A percentile compares a stretch with the other conserved stretches of the same genome.
These are phyloP conservation scores for Ustilago lituana DNA, from an alignment of 1,284 basidiomycete genomes.

Conservation along the genomic window DNA sequence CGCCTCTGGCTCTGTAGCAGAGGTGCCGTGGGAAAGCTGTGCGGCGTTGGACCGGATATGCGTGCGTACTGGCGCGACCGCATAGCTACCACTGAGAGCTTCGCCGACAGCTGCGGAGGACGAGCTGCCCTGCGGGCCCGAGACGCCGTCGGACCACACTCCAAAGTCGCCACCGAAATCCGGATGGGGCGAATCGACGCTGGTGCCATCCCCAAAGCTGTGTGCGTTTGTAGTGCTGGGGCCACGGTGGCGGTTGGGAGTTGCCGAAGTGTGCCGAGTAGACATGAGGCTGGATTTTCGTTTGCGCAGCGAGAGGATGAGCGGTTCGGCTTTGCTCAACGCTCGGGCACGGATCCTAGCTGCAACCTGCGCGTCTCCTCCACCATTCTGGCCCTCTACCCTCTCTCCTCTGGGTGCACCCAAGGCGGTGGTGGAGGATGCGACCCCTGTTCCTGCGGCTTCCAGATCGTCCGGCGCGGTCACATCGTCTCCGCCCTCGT, in stretches of 20 bases:
- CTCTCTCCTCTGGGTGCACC: constrained; percentile 7
- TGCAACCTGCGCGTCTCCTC: not conserved
- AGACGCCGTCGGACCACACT: constrained; percentile 36
- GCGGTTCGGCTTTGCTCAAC: constrained; percentile 37
- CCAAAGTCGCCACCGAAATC: constrained; percentile 9
- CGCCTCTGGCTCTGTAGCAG: no score
- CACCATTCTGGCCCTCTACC: not conserved
- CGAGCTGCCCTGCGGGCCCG: constrained; percentile 28
- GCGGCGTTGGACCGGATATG: not conserved
- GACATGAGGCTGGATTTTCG: constrained; percentile 38
- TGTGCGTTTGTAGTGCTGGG: not conserved
- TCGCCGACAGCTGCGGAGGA: constrained; percentile 34
- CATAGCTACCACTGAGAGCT: constrained; percentile 27
- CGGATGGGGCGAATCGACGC: not conserved
- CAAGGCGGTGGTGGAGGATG: constrained; percentile 21
- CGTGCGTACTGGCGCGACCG: constrained; percentile 26
- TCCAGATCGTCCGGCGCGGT: constrained; percentile 34
- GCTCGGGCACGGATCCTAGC: constrained; percentile 19
- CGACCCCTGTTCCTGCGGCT: constrained; percentile 10
- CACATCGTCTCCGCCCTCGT: constrained; percentile 30
- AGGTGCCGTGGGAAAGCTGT: no score
- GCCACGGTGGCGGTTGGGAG: not conserved
- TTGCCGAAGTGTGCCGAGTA: constrained; percentile 4
- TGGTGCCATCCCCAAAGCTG: constrained; percentile 1
- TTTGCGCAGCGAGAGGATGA: constrained; percentile 47